These are phyloP conservation scores for Mortierella sp. DNA, from an alignment of 371 early-diverging fungal genomes.

Conservation along the genomic window DNA sequence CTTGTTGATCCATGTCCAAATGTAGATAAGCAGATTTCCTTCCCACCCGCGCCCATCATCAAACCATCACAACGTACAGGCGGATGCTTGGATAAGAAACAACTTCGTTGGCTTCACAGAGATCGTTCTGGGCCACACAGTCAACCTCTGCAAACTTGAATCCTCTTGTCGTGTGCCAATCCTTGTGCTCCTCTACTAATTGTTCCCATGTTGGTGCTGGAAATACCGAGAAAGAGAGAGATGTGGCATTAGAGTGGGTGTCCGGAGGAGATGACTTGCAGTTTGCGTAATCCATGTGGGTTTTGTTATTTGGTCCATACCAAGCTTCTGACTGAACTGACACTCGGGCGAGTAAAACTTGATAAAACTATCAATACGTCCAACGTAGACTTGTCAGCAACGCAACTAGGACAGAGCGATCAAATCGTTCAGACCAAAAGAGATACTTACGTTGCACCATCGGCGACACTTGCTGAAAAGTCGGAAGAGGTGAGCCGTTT, in stretches of 20 bases:
- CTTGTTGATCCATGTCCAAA: not conserved
- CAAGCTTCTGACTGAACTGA: conserved; percentile 38
- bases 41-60: too few relatives aligned
- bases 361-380: conserved; percentile 26
- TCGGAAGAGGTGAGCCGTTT: conserved; percentile 14
- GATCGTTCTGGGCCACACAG: conserved; percentile 71
- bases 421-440: not conserved
- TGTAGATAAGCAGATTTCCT: too few relatives aligned
- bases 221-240: not conserved
- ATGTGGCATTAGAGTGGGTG: not conserved
- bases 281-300: not conserved
- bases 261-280: not conserved
- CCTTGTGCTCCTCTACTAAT: conserved; percentile 55
- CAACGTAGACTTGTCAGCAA: too few relatives aligned
- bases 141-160: conserved; percentile 83
- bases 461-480: conserved; percentile 24
- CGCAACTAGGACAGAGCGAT: not conserved
- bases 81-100: conserved; percentile 72
- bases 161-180: conserved; percentile 53
- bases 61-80: conserved; percentile 56
- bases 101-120: conserved; percentile 72
- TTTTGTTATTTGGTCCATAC: conserved; percentile 11
- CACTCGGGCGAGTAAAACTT: conserved; percentile 52
- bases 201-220: conserved; percentile 66
- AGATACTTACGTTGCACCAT: conserved; percentile 41